Base-by-base conservation (phyloP, 2,329 filamentous ascomycete species). In the Neodidymelliopsis sp. region DNA sequence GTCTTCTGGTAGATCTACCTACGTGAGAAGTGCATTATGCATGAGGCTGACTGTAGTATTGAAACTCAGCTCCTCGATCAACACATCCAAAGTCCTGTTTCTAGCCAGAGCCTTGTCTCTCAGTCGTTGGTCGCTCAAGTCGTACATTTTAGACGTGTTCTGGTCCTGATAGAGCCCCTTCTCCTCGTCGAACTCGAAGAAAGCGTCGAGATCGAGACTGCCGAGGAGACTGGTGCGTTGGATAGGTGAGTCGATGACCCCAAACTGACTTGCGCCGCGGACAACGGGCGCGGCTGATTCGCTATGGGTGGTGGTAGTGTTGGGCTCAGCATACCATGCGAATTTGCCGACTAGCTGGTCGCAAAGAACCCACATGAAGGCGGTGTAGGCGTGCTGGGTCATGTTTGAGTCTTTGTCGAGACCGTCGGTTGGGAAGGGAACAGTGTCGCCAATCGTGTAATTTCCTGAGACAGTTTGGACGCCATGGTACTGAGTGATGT, bases 361-460 rank as follows among this genome's bases (percentile, higher is more conserved):
- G 16, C 30, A 40, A 4, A 60, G 34, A 2, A 40, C 52, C 54
- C 44, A 54, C 52, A 62, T 57, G 35, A 55, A 56, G 3, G 56
- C 59, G n/a, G 52, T 42, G 7, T 62, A 58, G n/a, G 56, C 49
- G 24, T 59, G 58, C 28, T 59, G 51, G 2, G 52, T 52, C 47
- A 60, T 54, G 28, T 62, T n/a, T 33, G 33, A 54, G 44, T 8
- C 35, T 24, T 11, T 16, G 23, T 15, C 19, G 18, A 18, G 44
- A 13, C 13, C 31, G 50, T 44, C 27, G 8, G 8, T 15, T 31
- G 19, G 27, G 11, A 23, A 40, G 4, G n/a, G 12, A 22, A 24
- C 18, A n/a, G 18, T 30, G 20, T 53, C 47, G 20, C 38, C 36
- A n/a, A 56, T 18, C 4, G 15, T 38, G 23, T 58, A 58, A 2